A percentile compares a stretch with the other conserved stretches of the same genome.
Evolutionary conservation across 306 rosid genomes (phyloP).

Genomic region (Pterocarpus santalinus): DNA sequence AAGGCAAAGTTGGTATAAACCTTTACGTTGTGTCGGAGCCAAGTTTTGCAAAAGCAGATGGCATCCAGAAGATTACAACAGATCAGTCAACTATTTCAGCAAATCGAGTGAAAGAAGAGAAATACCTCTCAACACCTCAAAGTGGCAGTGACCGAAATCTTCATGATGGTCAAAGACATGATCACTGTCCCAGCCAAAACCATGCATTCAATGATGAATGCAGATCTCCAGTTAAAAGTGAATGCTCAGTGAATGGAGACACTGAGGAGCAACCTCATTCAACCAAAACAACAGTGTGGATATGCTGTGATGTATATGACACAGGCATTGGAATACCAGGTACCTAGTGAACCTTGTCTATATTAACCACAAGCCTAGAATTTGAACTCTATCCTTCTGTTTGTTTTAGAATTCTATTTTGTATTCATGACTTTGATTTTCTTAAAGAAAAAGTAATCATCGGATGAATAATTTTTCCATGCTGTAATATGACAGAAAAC

Average conservation of each 20-base stretch:
- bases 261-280: slow-evolving; percentile 55
- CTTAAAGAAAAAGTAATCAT: slow-evolving; percentile 16
- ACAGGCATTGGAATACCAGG: slow-evolving; percentile 97
- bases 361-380: neutral
- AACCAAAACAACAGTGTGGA: slow-evolving; percentile 71
- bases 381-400: slow-evolving; percentile 15
- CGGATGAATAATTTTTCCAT: slow-evolving; percentile 15
- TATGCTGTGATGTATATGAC: slow-evolving; percentile 85
- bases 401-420: slow-evolving; percentile 9
- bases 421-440: slow-evolving; percentile 21
- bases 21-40: slow-evolving; percentile 66
- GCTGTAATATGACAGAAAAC: slow-evolving; percentile 60
- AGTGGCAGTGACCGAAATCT: slow-evolving; percentile 44
- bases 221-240: slow-evolving; percentile 56
- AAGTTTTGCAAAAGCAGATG: slow-evolving; percentile 53
- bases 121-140: slow-evolving; percentile 51
- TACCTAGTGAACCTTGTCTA: slow-evolving; percentile 27
- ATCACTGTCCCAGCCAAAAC: slow-evolving; percentile 51
- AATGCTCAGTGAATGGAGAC: slow-evolving; percentile 57
- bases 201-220: slow-evolving; percentile 52
- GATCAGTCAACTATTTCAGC: slow-evolving; percentile 45
- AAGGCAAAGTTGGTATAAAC: slow-evolving; percentile 85
- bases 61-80: slow-evolving; percentile 43
- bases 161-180: slow-evolving; percentile 44
- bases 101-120: slow-evolving; percentile 61